These are phyloP conservation scores for Adansonia digitata DNA, from an alignment of 345 rosid species.

Conservation along the genomic window DNA sequence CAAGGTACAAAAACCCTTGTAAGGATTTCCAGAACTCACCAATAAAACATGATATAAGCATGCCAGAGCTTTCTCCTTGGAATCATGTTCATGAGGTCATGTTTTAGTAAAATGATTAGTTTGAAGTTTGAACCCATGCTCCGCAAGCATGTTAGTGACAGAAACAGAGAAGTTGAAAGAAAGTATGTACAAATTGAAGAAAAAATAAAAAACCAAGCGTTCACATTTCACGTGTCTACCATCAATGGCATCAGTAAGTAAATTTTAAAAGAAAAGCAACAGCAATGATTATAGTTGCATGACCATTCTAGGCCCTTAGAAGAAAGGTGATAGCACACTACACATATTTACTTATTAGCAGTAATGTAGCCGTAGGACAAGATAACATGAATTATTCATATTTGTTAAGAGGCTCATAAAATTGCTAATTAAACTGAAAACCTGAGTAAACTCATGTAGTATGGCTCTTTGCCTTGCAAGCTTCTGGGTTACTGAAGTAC, in stretches of 20 bases:
- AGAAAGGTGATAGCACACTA: background rate
- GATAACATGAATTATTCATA: background rate
- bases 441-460: conserved; percentile 97
- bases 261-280: background rate
- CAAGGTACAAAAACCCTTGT: background rate
- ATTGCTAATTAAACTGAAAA: conserved; percentile 12
- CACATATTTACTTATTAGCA: background rate
- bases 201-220: background rate
- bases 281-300: too few species aligned
- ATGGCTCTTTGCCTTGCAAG: conserved; percentile 96
- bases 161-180: background rate
- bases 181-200: background rate
- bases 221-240: background rate
- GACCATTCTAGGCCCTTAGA: background rate
- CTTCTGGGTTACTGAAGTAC: conserved; percentile 90
- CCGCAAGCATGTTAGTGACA: background rate
- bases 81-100: background rate
- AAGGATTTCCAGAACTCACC: background rate
- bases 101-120: background rate
- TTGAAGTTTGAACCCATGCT: background rate
- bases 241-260: background rate
- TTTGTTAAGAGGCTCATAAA: background rate
- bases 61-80: background rate
- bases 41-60: background rate
- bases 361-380: background rate